Percentiles rank a stretch among this genome's conserved stretches.
Conservation (phyloP, 1,139 yeast species). For the Zygosaccharomyces sapae region DNA sequence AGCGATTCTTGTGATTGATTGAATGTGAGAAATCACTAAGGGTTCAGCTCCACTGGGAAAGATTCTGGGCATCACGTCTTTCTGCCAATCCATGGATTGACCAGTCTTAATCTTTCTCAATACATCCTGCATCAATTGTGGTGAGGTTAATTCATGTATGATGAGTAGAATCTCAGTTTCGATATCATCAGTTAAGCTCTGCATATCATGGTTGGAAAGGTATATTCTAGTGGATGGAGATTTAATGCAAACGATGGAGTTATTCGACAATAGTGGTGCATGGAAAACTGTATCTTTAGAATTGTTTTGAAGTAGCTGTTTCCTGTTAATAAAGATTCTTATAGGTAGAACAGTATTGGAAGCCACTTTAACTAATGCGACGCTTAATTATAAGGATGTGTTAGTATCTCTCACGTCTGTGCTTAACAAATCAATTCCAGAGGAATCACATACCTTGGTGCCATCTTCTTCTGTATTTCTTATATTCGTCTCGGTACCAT, state of each 20-base stretch:
- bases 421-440: neutral
- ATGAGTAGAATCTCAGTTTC: constrained; percentile 29
- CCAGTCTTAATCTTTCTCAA: constrained; percentile 30
- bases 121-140: constrained; percentile 18
- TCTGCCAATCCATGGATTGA: constrained; percentile 24
- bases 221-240: constrained; percentile 31
- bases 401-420: constrained; percentile 4
- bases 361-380: constrained; percentile 27
- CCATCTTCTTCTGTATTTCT: constrained; percentile 3
- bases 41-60: constrained; percentile 10
- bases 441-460: constrained; percentile 11
- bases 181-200: constrained; percentile 27
- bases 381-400: constrained; percentile 16
- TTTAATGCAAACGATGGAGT: constrained; percentile 33
- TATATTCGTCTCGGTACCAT: neutral
- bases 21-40: constrained; percentile 18
- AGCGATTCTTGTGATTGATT: constrained; percentile 26
- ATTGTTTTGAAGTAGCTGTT: constrained; percentile 25
- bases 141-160: constrained; percentile 30
- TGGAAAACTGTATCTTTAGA: constrained; percentile 26
- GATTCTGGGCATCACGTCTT: constrained; percentile 18
- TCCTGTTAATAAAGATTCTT: constrained; percentile 32
- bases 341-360: constrained; percentile 26
- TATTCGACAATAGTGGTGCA: constrained; percentile 34
- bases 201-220: constrained; percentile 33